Conservation (phyloP, 257 asterid genomes). For the Verbascum thapsus region DNA sequence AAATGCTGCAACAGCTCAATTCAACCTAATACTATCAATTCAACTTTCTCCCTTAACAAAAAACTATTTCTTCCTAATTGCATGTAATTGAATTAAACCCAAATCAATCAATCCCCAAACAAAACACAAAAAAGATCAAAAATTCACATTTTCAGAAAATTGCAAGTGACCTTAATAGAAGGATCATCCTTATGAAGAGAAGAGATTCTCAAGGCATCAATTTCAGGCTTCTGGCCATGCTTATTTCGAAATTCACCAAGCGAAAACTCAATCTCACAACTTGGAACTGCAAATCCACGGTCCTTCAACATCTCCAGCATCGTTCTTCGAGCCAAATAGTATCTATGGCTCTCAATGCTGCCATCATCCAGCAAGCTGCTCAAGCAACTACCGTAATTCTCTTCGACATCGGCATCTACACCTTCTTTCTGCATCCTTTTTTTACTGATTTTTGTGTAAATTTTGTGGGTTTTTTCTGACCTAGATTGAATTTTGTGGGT, state of each 20-base stretch:
- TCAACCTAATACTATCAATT: not conserved
- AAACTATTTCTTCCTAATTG: not conserved
- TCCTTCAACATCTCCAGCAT: constrained; percentile 88
- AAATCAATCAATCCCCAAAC: not conserved
- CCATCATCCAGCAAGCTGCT: constrained; percentile 57
- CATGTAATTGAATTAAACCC: constrained; percentile 16
- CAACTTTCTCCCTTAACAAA: constrained; percentile 12
- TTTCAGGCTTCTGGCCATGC: constrained; percentile 52
- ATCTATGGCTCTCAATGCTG: constrained; percentile 66
- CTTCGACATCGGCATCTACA: constrained; percentile 37
- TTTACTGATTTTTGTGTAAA: constrained; percentile 3
- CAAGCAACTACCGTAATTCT: constrained; percentile 47
- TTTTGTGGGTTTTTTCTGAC: constrained; percentile 13
- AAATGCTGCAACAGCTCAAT: too few species aligned
- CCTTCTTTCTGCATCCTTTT: constrained; percentile 33
- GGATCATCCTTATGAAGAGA: constrained; percentile 73
- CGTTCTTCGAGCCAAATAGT: constrained; percentile 78
- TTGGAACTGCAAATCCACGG: constrained; percentile 82
- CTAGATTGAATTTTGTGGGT: constrained; percentile 5
- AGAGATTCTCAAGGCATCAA: constrained; percentile 53
- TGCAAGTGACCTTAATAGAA: constrained; percentile 55
- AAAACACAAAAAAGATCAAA: not conserved
- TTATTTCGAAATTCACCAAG: constrained; percentile 63
- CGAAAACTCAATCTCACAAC: constrained; percentile 59
- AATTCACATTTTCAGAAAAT: not conserved